phyloP scores from a whole-genome alignment of 1,284 basidiomycete genomes.

The Anthracocystis setariae region DNA sequence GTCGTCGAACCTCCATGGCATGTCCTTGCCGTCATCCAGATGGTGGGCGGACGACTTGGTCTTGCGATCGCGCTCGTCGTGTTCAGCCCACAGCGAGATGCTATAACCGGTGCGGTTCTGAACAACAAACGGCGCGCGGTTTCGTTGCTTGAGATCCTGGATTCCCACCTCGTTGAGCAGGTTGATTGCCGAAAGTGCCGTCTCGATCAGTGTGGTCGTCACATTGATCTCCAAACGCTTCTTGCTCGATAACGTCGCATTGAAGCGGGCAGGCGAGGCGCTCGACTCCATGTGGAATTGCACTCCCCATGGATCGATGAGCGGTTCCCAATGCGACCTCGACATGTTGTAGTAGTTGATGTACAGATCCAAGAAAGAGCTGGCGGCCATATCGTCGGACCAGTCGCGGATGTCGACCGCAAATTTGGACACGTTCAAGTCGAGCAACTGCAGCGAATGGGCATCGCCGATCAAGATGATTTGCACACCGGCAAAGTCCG shows the following conservation, averaged over 20 bases:
- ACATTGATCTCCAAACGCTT: slow-evolving; percentile 91
- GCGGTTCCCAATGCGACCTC: slow-evolving; percentile 99
- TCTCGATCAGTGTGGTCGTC: slow-evolving; percentile 91
- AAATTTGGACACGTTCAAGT: slow-evolving; percentile 87
- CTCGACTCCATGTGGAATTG: slow-evolving; percentile 71
- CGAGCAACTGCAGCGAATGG: slow-evolving; percentile 92
- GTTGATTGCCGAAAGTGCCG: slow-evolving; percentile 79
- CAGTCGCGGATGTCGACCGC: slow-evolving; percentile 87
- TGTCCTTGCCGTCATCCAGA: slow-evolving; percentile 76
- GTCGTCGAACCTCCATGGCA: slow-evolving; percentile 98
- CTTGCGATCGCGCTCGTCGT: slow-evolving; percentile 71
- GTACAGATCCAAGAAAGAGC: slow-evolving; percentile 73
- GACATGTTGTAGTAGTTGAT: slow-evolving; percentile 97
- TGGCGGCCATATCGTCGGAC: slow-evolving; percentile 81
- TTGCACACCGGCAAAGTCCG: slow-evolving; percentile 76
- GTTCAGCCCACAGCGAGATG: slow-evolving; percentile 68
- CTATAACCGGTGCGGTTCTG: slow-evolving; percentile 86
- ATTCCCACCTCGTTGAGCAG: slow-evolving; percentile 75
- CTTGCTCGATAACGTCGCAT: slow-evolving; percentile 77
- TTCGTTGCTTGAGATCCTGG: slow-evolving; percentile 69
- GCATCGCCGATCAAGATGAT: slow-evolving; percentile 93
- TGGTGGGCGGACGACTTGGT: slow-evolving; percentile 63
- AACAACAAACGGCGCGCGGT: slow-evolving; percentile 91
- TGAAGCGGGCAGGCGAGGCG: slow-evolving; percentile 71
- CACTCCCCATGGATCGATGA: slow-evolving; percentile 97